A percentile compares a stretch with the other conserved stretches of the same genome.
These are phyloP conservation scores for Astrothelium subdiscretum DNA, from an alignment of 495 filamentous ascomycete genomes.

Conservation along the genomic window DNA sequence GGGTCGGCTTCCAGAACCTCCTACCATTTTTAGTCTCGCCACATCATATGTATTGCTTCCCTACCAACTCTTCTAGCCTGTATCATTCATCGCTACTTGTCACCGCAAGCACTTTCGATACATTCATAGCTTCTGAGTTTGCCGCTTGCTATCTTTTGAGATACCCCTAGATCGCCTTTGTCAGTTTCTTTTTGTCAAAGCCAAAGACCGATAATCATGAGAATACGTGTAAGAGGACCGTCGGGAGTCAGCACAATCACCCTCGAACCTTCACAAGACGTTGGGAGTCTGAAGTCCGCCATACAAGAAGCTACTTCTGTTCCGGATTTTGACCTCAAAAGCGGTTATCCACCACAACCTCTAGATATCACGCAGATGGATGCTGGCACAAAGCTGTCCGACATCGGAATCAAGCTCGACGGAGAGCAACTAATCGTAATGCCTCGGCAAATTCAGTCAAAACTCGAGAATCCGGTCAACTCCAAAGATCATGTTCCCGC, in stretches of 20 bases:
- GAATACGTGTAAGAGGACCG: conserved; percentile 52
- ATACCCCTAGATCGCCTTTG: neutral
- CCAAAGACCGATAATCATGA: conserved; percentile 33
- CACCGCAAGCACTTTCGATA: too few relatives aligned
- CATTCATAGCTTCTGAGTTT: too few relatives aligned
- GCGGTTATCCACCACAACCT: conserved; percentile 70
- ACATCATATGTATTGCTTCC: neutral
- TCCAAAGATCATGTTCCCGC: neutral
- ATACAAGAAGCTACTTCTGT: conserved; percentile 46
- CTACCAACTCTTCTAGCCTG: neutral
- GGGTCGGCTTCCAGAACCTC: neutral
- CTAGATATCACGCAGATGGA: conserved; percentile 46
- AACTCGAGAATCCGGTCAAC: conserved; percentile 14
- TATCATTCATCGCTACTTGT: neutral
- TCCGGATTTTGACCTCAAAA: conserved; percentile 63
- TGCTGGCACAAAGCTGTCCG: conserved; percentile 35
- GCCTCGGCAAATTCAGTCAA: conserved; percentile 31
- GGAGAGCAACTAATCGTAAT: conserved; percentile 72
- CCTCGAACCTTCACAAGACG: conserved; percentile 51
- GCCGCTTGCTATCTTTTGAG: neutral
- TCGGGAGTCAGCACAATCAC: conserved; percentile 50
- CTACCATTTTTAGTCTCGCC: neutral
- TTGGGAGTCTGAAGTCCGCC: conserved; percentile 46
- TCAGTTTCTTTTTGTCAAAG: neutral
- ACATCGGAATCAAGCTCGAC: conserved; percentile 56